These are phyloP conservation scores for Solanum hybrid DNA, from an alignment of 305 asterid genomes.

Conservation along the genomic window DNA sequence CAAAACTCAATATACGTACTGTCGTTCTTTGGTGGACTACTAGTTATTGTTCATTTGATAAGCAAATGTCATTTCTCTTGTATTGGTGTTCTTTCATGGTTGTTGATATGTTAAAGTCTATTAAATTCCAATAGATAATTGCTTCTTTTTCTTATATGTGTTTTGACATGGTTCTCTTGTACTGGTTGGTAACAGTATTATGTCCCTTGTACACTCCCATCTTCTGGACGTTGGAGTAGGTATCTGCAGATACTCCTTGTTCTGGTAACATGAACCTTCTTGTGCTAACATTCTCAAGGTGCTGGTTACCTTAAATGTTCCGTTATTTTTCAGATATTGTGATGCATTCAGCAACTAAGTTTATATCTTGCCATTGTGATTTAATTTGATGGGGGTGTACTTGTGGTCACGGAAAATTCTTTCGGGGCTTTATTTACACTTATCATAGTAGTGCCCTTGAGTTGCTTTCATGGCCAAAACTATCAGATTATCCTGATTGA, in stretches of 20 bases:
- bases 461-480: neutral
- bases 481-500: neutral
- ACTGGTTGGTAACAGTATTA: neutral
- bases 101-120: neutral
- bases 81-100: neutral
- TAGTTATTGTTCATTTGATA: neutral
- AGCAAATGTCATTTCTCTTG: neutral
- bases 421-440: neutral
- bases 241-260: neutral
- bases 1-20: too few relatives aligned
- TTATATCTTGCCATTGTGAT: constrained; percentile 82
- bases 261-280: neutral
- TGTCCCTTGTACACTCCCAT: neutral
- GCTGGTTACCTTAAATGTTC: neutral
- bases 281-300: neutral
- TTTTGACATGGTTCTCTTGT: neutral
- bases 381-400: constrained; percentile 79
- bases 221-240: neutral
- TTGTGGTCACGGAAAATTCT: constrained; percentile 32
- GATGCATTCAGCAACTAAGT: constrained; percentile 82
- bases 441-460: neutral
- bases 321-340: constrained; percentile 37
- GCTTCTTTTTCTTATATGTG: neutral
- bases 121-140: neutral
- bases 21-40: neutral